phyloP scores from a whole-genome alignment of 73 alveolate genomes.

The Paramecium sonneborni region DNA sequence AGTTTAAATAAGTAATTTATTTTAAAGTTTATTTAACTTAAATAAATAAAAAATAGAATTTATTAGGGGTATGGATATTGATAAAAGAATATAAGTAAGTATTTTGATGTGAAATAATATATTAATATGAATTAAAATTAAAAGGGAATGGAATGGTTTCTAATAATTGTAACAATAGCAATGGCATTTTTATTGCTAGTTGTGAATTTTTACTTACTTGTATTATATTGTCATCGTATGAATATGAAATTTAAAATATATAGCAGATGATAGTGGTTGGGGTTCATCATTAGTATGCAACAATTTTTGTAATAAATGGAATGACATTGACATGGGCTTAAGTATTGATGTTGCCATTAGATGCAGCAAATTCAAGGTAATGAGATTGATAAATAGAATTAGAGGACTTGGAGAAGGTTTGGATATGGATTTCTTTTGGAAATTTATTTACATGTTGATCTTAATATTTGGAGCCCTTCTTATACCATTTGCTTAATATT shows the following conservation, averaged over 20 bases:
- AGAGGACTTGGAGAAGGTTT: slow-evolving; percentile 76
- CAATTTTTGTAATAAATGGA: slow-evolving; percentile 65
- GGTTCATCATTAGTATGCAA: slow-evolving; percentile 64
- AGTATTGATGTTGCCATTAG: slow-evolving; percentile 85
- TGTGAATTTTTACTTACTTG: slow-evolving; percentile 49
- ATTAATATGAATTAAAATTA: not conserved
- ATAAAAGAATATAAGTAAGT: not conserved
- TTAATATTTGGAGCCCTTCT: slow-evolving; percentile 72
- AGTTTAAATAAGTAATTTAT: too few species aligned
- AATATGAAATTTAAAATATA: not conserved
- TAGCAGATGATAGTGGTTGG: slow-evolving; percentile 69
- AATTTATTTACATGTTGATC: slow-evolving; percentile 77
- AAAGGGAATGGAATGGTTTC: slow-evolving; percentile 40
- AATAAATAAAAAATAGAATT: too few species aligned
- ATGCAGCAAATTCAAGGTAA: slow-evolving; percentile 80
- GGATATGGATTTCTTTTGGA: slow-evolving; percentile 89
- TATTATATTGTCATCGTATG: slow-evolving; percentile 59
- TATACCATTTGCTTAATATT: slow-evolving; percentile 82
- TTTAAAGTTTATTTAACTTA: too few species aligned
- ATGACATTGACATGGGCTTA: slow-evolving; percentile 78
- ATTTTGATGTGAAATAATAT: not conserved
- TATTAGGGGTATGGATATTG: too few species aligned
- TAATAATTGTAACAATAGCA: slow-evolving; percentile 26
- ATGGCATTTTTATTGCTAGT: slow-evolving; percentile 21
- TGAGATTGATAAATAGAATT: not conserved